Percentiles rank a stretch among this genome's conserved stretches.
These are phyloP conservation scores for Taphrina pruni DNA, from an alignment of 1,139 yeast species.

Conservation along the genomic window DNA sequence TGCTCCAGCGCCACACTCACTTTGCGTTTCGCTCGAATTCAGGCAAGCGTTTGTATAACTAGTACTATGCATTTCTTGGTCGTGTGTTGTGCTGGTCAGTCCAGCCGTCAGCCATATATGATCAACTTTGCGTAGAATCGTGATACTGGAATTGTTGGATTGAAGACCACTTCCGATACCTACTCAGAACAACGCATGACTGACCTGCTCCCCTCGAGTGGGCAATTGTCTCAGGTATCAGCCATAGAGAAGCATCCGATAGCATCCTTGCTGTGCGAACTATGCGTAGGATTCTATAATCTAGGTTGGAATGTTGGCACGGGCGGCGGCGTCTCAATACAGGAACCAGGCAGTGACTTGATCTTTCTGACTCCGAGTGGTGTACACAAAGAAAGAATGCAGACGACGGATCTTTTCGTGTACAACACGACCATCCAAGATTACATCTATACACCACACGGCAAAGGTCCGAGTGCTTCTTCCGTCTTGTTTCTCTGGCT, in stretches of 20 bases:
- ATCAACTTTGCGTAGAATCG: no score
- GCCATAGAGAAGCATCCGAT: constrained; percentile 7
- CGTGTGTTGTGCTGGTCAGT: no score
- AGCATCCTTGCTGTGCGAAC: constrained; percentile 52
- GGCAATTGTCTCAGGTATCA: neutral
- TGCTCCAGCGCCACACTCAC: neutral
- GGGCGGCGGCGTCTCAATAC: constrained; percentile 90
- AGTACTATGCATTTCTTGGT: no score
- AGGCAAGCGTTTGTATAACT: no score
- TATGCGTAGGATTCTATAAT: constrained; percentile 76
- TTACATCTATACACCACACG: constrained; percentile 66
- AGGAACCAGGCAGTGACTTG: constrained; percentile 59
- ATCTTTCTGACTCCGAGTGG: constrained; percentile 92
- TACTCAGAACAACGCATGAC: no score
- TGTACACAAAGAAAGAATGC: constrained; percentile 87
- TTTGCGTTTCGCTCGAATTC: no score
- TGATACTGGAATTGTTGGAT: no score
- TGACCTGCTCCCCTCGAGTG: no score
- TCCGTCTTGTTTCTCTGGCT: constrained; percentile 87
- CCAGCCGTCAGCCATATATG: no score
- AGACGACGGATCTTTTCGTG: constrained; percentile 82
- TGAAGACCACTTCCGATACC: no score
- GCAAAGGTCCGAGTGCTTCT: constrained; percentile 86
- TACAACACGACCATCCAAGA: constrained; percentile 60
- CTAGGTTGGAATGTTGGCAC: constrained; percentile 96